Percentiles rank a stretch among this genome's conserved stretches.
Evolutionary conservation across 1,284 basidiomycete genomes (phyloP).

Genomic region (Leccinum solheimii): DNA sequence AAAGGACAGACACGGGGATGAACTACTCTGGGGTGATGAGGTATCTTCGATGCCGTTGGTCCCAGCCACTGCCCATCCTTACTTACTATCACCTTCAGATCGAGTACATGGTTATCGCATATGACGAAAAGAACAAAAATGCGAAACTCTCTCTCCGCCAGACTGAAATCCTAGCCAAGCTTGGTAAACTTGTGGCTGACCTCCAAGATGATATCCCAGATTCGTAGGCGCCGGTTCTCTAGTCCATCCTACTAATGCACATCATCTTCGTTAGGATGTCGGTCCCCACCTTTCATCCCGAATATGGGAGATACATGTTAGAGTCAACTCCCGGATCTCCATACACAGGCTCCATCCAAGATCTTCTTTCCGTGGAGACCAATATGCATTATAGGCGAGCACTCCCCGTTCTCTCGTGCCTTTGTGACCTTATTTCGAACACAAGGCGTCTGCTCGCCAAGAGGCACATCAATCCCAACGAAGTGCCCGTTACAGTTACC

Average conservation of each 20-base stretch:
- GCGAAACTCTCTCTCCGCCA: slow-evolving; percentile 91
- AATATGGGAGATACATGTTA: slow-evolving; percentile 98
- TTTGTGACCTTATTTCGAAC: slow-evolving; percentile 5
- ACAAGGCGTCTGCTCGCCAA: slow-evolving; percentile 83
- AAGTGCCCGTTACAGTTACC: slow-evolving; percentile 91
- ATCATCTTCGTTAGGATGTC: slow-evolving; percentile 50
- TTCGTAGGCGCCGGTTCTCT: slow-evolving; percentile 44
- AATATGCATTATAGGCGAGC: slow-evolving; percentile 89
- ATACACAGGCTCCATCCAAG: slow-evolving; percentile 84
- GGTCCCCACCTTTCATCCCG: slow-evolving; percentile 95
- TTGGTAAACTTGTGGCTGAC: slow-evolving; percentile 69
- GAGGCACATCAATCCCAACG: slow-evolving; percentile 80
- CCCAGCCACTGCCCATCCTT: slow-evolving; percentile 2
- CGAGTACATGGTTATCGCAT: slow-evolving; percentile 94
- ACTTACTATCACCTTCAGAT: slow-evolving; percentile 52
- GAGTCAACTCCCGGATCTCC: slow-evolving; percentile 97
- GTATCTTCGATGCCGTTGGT: slow-evolving; percentile 42
- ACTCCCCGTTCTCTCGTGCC: neutral
- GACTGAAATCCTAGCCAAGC: slow-evolving; percentile 88
- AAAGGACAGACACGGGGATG: slow-evolving; percentile 91
- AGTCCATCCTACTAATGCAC: slow-evolving; percentile 5
- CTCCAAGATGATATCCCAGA: slow-evolving; percentile 63
- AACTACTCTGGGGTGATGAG: slow-evolving; percentile 99
- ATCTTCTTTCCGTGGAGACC: slow-evolving; percentile 86
- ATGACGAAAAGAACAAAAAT: slow-evolving; percentile 78